Evolutionary conservation across 345 rosid species (phyloP).

Genomic region (Mercurialis annua): DNA sequence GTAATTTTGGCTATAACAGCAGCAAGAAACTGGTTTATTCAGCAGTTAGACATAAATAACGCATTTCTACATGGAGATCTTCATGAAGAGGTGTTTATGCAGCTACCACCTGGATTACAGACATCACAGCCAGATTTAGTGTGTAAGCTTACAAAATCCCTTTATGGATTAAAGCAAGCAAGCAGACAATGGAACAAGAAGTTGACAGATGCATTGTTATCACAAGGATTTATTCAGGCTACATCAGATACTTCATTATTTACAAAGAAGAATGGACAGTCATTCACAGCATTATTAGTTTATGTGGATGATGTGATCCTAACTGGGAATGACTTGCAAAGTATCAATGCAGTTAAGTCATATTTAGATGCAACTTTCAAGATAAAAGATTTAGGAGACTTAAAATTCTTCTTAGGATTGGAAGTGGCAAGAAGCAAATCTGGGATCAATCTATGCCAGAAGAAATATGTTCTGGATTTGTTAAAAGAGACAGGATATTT

Average conservation of each 20-base stretch:
- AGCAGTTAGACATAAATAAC: too few species aligned
- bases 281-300: too few species aligned
- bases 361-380: background rate
- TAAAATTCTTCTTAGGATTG: background rate
- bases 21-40: background rate
- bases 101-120: background rate
- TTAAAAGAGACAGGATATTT: background rate
- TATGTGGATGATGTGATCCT: background rate
- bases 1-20: background rate
- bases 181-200: too few species aligned
- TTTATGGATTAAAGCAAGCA: too few species aligned
- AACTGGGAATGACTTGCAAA: too few species aligned
- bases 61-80: background rate
- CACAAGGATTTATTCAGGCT: too few species aligned
- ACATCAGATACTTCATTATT: too few species aligned
- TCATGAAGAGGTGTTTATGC: background rate
- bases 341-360: too few species aligned
- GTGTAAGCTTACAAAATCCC: too few species aligned
- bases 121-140: too few species aligned
- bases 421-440: background rate
- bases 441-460: background rate
- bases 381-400: background rate
- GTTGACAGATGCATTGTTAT: too few species aligned
- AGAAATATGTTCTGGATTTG: too few species aligned
- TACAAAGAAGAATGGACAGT: background rate